Conservation (phyloP, 305 asterid species). For the Fraxinus nigra region DNA sequence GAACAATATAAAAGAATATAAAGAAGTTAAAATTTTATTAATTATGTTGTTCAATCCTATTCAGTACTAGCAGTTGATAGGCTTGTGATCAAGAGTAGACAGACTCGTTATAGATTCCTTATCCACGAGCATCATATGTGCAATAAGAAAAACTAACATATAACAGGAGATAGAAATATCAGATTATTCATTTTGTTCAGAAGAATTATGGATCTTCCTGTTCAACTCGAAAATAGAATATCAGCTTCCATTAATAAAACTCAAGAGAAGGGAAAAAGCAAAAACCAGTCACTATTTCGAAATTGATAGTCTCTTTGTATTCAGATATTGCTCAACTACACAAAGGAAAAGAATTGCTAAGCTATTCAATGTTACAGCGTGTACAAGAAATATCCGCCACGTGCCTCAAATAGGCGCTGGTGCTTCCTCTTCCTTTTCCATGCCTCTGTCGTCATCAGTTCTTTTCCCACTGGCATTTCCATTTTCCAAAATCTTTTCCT, state of each 20-base stretch:
- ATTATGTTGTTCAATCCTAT: too few relatives aligned
- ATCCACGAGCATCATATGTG: not conserved
- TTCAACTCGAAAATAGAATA: not conserved
- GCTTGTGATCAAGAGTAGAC: not conserved
- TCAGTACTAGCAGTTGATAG: not conserved
- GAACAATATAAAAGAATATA: not conserved
- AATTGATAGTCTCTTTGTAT: not conserved
- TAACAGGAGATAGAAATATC: not conserved
- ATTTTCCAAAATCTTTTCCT: conserved; percentile 43
- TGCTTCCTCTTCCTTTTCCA: conserved; percentile 26
- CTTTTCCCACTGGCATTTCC: conserved; percentile 33
- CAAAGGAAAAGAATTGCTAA: not conserved
- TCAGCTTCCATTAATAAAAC: not conserved
- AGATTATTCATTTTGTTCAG: not conserved
- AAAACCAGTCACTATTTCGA: not conserved
- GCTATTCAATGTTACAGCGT: not conserved
- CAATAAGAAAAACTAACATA: not conserved
- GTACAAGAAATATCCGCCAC: not conserved
- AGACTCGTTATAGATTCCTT: too few relatives aligned
- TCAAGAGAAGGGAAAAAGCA: not conserved
- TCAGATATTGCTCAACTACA: conserved; percentile 14
- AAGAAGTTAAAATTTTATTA: too few relatives aligned
- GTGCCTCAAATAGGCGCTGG: conserved; percentile 35
- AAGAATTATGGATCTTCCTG: not conserved
- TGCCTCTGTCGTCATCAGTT: conserved; percentile 32